Conservation (phyloP, 192 early-diverging fungal genomes). For the Haplosporangium gracile region DNA sequence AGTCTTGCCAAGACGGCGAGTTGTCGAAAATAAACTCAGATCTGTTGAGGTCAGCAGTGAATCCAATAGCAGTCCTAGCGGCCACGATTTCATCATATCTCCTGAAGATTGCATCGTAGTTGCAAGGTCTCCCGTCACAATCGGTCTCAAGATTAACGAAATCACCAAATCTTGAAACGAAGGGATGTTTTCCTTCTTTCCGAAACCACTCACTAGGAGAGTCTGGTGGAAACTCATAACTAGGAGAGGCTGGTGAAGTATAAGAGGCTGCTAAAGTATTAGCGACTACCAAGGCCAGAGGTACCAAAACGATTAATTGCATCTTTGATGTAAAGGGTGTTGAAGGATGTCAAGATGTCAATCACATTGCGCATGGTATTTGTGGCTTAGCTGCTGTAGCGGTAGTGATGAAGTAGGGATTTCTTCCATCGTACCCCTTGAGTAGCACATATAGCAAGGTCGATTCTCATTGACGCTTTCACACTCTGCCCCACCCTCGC, state of each 20-base stretch:
- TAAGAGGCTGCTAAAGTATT: constrained; percentile 5
- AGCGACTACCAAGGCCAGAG: not conserved
- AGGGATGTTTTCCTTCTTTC: constrained; percentile 7
- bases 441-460: no score
- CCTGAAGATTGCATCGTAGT: not conserved
- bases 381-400: not conserved
- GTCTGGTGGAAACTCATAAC: not conserved
- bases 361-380: not conserved
- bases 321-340: not conserved
- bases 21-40: constrained; percentile 6
- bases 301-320: not conserved
- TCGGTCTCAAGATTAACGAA: not conserved
- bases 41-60: not conserved
- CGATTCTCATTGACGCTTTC: no score
- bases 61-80: not conserved
- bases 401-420: no score
- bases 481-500: no score
- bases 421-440: no score
- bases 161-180: not conserved
- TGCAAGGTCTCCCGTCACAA: constrained; percentile 5
- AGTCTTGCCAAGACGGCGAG: constrained; percentile 5
- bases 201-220: constrained; percentile 5
- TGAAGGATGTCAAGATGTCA: not conserved
- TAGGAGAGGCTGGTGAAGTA: constrained; percentile 1
- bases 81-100: not conserved